Conservation (phyloP, 1,284 basidiomycete genomes). For the Meira miltonrushii region DNA sequence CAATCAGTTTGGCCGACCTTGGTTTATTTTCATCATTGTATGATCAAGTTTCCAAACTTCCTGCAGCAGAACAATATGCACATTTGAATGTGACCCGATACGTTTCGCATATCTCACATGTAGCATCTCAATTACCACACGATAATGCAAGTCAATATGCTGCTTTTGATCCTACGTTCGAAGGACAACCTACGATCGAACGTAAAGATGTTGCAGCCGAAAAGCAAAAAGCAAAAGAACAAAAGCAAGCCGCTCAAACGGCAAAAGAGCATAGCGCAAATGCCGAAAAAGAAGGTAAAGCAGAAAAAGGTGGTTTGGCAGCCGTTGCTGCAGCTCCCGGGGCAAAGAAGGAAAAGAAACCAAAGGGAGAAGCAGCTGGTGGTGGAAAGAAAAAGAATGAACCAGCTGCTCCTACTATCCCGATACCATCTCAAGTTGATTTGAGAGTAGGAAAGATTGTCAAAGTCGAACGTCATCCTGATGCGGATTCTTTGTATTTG, state of each 20-base stretch:
- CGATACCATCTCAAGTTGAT: conserved; percentile 46
- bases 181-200: conserved; percentile 46
- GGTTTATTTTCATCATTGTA: conserved; percentile 47
- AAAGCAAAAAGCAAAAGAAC: conserved; percentile 40
- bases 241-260: conserved; percentile 17
- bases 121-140: conserved; percentile 18
- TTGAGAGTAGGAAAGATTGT: conserved; percentile 51
- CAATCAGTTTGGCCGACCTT: conserved; percentile 46
- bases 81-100: conserved; percentile 47
- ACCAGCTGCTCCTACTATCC: conserved; percentile 30
- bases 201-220: conserved; percentile 35
- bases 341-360: conserved; percentile 39
- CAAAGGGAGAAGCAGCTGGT: conserved; percentile 30
- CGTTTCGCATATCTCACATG: conserved; percentile 47
- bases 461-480: conserved; percentile 44
- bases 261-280: conserved; percentile 18
- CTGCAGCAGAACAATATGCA: conserved; percentile 41
- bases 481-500: conserved; percentile 50
- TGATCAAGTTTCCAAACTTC: conserved; percentile 38
- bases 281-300: conserved; percentile 11
- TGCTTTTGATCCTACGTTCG: conserved; percentile 35
- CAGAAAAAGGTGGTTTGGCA: conserved; percentile 2
- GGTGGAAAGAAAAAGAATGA: conserved; percentile 29
- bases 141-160: conserved; percentile 27
- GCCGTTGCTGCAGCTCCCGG: conserved; percentile 7